phyloP scores from a whole-genome alignment of 305 asterid species.

The Nicotiana rustica region DNA sequence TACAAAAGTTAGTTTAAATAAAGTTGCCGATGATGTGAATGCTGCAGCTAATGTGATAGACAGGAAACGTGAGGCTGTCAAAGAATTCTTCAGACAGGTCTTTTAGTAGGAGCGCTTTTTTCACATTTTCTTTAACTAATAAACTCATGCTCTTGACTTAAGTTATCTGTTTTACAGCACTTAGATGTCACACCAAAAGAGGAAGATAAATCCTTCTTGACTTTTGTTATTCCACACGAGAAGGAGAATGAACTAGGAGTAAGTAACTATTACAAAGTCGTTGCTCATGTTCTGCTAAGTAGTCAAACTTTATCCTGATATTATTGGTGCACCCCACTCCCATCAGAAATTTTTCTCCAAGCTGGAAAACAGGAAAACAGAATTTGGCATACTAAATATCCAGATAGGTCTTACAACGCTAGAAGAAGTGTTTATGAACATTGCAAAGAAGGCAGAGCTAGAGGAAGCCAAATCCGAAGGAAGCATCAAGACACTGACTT shows the following conservation, averaged over 20 bases:
- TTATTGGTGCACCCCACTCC: background rate
- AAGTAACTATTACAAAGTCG: background rate
- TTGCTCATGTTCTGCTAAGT: background rate
- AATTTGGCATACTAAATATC: constrained; percentile 32
- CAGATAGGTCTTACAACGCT: constrained; percentile 31
- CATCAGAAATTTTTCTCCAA: constrained; percentile 13
- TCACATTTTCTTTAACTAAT: background rate
- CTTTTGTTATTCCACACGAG: constrained; percentile 34
- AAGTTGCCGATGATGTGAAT: background rate
- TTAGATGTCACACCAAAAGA: constrained; percentile 34
- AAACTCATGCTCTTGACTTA: background rate
- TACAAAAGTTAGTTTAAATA: background rate
- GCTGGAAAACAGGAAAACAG: constrained; percentile 20
- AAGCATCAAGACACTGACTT: constrained; percentile 27
- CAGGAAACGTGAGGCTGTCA: constrained; percentile 30
- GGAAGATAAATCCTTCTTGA: constrained; percentile 31
- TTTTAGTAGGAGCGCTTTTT: background rate
- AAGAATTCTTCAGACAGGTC: constrained; percentile 23
- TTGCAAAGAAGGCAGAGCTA: constrained; percentile 36
- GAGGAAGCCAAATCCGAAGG: constrained; percentile 31
- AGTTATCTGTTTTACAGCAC: constrained; percentile 8
- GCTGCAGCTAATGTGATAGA: background rate
- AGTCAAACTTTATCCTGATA: background rate
- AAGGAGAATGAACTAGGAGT: constrained; percentile 31
- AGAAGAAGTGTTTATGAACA: constrained; percentile 35